Evolutionary conservation across 768 basidiomycete species (phyloP).

Genomic region (Wakefieldia striispora): DNA sequence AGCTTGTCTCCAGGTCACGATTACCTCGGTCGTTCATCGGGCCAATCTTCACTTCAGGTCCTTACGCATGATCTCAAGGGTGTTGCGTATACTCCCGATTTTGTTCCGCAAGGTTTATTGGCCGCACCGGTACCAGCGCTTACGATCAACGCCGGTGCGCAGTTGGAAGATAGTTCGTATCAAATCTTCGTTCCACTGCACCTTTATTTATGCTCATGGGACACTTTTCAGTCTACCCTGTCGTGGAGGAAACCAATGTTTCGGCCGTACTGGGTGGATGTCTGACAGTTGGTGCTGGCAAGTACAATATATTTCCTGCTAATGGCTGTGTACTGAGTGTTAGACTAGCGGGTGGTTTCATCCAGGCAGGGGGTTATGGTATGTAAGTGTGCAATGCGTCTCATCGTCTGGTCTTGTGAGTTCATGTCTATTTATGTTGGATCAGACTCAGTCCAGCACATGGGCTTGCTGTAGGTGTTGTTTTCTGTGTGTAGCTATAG

Average conservation of each 20-base stretch:
- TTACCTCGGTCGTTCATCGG: slow-evolving; percentile 21
- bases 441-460: slow-evolving; percentile 36
- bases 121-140: slow-evolving; percentile 15
- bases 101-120: slow-evolving; percentile 18
- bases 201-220: too few species aligned
- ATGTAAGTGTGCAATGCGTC: too few species aligned
- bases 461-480: slow-evolving; percentile 39
- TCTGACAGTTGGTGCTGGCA: slow-evolving; percentile 20
- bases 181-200: too few species aligned
- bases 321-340: background rate
- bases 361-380: slow-evolving; percentile 50
- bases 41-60: slow-evolving; percentile 25
- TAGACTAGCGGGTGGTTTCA: slow-evolving; percentile 43
- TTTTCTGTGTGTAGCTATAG: background rate
- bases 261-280: slow-evolving; percentile 18
- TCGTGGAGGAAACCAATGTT: slow-evolving; percentile 12
- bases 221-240: slow-evolving; percentile 16
- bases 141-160: slow-evolving; percentile 18
- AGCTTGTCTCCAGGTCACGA: slow-evolving; percentile 17
- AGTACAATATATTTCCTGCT: background rate
- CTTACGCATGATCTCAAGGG: slow-evolving; percentile 15
- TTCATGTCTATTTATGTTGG: too few species aligned
- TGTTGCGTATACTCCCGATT: slow-evolving; percentile 14
- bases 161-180: slow-evolving; percentile 11
- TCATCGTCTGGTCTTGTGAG: too few species aligned